Evolutionary conservation across 768 basidiomycete genomes (phyloP), one percentile per base, ranked within the genome.

Genomic region (Lactifluus pinguis): DNA sequence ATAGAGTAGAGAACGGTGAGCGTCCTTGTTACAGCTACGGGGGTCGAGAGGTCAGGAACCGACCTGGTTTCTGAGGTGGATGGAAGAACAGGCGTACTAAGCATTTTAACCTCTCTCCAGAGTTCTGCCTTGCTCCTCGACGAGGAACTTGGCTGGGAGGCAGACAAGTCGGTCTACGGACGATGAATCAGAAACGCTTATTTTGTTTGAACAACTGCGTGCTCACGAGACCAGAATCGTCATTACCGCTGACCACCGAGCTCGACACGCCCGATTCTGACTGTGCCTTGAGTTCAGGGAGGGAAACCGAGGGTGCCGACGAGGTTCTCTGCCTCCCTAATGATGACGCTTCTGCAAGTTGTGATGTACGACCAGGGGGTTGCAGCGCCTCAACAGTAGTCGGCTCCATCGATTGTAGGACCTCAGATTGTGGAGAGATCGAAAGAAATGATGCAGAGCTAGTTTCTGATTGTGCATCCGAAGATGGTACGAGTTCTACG

Each of bases 21-120:
- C 15, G 90, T 86, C 56, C 95, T 80, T 2, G 94, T 95, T 60
- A 98, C 82, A 6, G 92, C 93, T 97, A 21, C 25, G n/a, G 8
- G 41, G 4, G 47, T 10, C 8, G 34, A 47, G 50, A 48, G 3
- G 57, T 62, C 15, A 34, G 10, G 44, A 62, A 17, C 25, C 7
- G 10, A 10, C 34, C 15, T 63, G 32, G 64, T 57, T 25, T 25
- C 57, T 55, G 15, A 51, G 48, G 17, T 17, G 17, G 15, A 13
- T 30, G 25, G 21, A n/a, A 39, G 41, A 8, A 17, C 50, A 30
- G 55, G 76, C 81, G 50, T 68, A 87, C 91, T 85, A 36, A 95
- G 83, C 41, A 93, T 81, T 71, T 97, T 98, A 41, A 97, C 81
- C 72, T 97, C 92, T 59, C 85, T 85, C 95, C 95, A 98, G 7